A percentile compares a stretch with the other conserved stretches of the same genome.
Conservation (phyloP, 2,329 filamentous ascomycete species). For the Helotiales sp. region DNA sequence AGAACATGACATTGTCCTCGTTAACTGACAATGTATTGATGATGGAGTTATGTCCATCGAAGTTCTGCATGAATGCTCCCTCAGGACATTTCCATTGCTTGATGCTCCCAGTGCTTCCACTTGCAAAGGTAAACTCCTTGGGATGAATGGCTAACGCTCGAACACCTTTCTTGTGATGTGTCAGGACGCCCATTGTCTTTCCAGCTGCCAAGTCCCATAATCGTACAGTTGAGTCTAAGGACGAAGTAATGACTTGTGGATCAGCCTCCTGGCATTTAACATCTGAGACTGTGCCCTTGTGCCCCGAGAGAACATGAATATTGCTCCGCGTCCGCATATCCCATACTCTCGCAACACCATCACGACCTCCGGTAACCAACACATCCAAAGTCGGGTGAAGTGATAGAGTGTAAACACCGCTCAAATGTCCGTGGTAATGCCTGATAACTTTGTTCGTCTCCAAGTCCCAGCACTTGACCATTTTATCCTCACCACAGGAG, state of each 20-base stretch:
- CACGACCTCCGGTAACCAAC: slow-evolving; percentile 88
- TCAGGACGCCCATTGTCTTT: slow-evolving; percentile 93
- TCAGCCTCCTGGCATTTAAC: slow-evolving; percentile 94
- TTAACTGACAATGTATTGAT: slow-evolving; percentile 94
- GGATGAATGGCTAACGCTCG: slow-evolving; percentile 83
- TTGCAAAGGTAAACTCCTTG: slow-evolving; percentile 93
- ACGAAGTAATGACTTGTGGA: slow-evolving; percentile 92
- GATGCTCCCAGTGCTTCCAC: slow-evolving; percentile 86
- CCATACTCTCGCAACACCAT: slow-evolving; percentile 94
- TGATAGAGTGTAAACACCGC: slow-evolving; percentile 89
- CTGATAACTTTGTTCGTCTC: slow-evolving; percentile 99
- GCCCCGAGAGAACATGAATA: slow-evolving; percentile 87
- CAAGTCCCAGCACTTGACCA: slow-evolving; percentile 99
- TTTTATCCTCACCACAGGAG: slow-evolving; percentile 97
- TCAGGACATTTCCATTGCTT: slow-evolving; percentile 99
- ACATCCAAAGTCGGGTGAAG: slow-evolving; percentile 96
- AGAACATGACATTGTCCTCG: slow-evolving; percentile 92
- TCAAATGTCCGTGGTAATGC: slow-evolving; percentile 95
- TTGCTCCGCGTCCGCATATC: slow-evolving; percentile 97
- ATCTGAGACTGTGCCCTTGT: slow-evolving; percentile 87
- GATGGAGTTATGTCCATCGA: slow-evolving; percentile 93
- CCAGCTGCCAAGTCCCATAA: slow-evolving; percentile 96
- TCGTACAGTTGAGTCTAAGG: slow-evolving; percentile 85
- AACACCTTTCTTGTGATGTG: slow-evolving; percentile 98
- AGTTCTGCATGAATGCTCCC: slow-evolving; percentile 98